These are phyloP conservation scores for Scheffersomyces illinoinensis DNA, from an alignment of 1,139 yeast species.

Conservation along the genomic window DNA sequence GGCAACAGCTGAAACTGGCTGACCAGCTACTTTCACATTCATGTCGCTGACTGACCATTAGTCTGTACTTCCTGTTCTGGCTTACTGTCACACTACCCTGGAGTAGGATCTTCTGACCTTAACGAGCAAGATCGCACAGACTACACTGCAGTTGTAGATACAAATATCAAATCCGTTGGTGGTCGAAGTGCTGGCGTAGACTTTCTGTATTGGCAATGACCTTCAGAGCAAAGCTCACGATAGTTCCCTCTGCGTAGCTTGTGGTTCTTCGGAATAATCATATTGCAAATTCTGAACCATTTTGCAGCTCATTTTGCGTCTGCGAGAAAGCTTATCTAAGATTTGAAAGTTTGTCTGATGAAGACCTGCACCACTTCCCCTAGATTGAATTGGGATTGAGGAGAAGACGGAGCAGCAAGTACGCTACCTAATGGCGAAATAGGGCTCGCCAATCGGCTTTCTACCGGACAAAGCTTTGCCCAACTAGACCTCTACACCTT, in stretches of 20 bases:
- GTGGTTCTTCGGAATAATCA: not conserved
- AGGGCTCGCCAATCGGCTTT: not conserved
- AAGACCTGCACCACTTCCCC: not conserved
- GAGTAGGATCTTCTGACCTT: not conserved
- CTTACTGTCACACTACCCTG: not conserved
- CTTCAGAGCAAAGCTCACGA: not conserved
- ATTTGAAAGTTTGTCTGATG: not conserved
- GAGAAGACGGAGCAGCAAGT: too few relatives aligned
- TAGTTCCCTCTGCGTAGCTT: not conserved
- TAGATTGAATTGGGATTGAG: not conserved
- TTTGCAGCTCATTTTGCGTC: not conserved
- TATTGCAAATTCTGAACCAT: not conserved
- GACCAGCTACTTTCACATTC: not conserved
- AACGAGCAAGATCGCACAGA: not conserved
- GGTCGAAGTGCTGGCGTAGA: not conserved
- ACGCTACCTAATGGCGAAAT: too few relatives aligned
- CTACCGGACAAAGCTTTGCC: too few relatives aligned
- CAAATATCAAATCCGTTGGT: not conserved
- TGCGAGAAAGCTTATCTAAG: not conserved
- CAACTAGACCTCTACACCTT: too few relatives aligned
- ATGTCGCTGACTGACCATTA: not conserved
- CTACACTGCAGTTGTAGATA: not conserved
- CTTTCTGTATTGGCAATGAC: not conserved
- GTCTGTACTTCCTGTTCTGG: not conserved
- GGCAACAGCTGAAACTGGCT: not conserved